Evolutionary conservation across 495 filamentous ascomycete species (phyloP), one percentile per base, ranked within the genome.

Genomic region (Penicillium argentinense): DNA sequence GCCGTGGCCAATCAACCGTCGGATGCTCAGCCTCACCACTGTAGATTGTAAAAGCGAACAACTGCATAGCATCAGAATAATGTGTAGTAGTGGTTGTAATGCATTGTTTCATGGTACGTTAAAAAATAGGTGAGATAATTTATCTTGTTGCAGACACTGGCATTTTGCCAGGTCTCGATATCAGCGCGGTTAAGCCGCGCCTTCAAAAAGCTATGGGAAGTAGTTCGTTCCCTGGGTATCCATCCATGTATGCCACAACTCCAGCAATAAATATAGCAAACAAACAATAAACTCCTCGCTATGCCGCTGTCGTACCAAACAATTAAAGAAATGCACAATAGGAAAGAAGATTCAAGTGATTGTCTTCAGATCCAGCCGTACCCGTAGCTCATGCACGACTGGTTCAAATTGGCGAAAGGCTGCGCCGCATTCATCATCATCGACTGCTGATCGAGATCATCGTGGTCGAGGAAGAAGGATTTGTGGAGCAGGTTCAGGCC

Each of bases 381-480:
- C 38, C 68, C 66, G 32, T 73, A 72, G 56, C 45, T 69, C 60
- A 69, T 63, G 50, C 68, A 70, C 6, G 67, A 53, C 40, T 66
- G 65, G 38, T 53, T 59, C 27, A 68, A 47, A 39, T 49, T 57
- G 27, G 58, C 42, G 34, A 64, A 59, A n/a, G 57, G 66, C 40
- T 67, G 67, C 4, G 56, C 36, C 3, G n/a, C n/a, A n/a, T n/a
- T n/a, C n/a, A 38, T 53, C 43, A 47, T 14, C 38, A 63, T 60
- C 24, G 56, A 11, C 34, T 64, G 64, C 54, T 71, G 64, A 41
- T 66, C 61, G 19, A 49, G 13, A 18, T 70, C 65, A 16, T 74
- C 66, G 25, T 70, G 54, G 11, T 72, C 72, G 41, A 76, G 73
- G 53, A 78, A 73, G 39, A 74, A 77, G 13, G 73, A 72, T 43